phyloP scores from a whole-genome alignment of 2,329 filamentous ascomycete genomes.

The Fusarium penzigii region DNA sequence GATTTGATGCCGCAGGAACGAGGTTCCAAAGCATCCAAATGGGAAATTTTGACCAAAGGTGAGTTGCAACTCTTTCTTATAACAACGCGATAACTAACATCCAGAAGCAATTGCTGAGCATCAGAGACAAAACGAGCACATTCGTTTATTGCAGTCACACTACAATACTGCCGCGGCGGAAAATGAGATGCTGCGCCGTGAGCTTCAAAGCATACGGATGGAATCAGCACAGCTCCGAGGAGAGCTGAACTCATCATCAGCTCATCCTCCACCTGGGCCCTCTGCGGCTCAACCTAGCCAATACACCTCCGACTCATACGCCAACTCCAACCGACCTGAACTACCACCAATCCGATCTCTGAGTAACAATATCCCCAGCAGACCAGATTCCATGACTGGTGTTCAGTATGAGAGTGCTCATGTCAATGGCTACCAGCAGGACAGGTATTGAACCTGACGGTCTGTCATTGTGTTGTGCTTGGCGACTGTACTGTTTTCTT shows the following conservation, averaged over 20 bases:
- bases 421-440: conserved; percentile 48
- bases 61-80: conserved; percentile 28
- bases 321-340: conserved; percentile 44
- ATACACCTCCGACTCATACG: conserved; percentile 35
- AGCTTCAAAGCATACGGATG: conserved; percentile 48
- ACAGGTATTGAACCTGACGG: conserved; percentile 32
- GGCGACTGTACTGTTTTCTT: conserved; percentile 13
- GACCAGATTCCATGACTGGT: conserved; percentile 64
- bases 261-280: conserved; percentile 24
- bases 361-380: conserved; percentile 43
- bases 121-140: conserved; percentile 52
- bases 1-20: conserved; percentile 78
- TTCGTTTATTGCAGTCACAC: conserved; percentile 49
- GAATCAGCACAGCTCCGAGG: conserved; percentile 50
- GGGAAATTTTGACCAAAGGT: conserved; percentile 88
- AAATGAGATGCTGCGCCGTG: conserved; percentile 50
- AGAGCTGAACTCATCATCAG: conserved; percentile 31
- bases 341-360: conserved; percentile 59
- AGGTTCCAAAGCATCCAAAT: conserved; percentile 84
- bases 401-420: conserved; percentile 61
- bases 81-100: conserved; percentile 11
- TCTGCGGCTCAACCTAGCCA: conserved; percentile 21
- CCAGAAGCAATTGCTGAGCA: conserved; percentile 62
- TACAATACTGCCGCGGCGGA: conserved; percentile 45
- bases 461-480: conserved; percentile 1